A percentile compares a stretch with the other conserved stretches of the same genome.
Conservation (phyloP, 768 basidiomycete species). For the Amanita exitialis region DNA sequence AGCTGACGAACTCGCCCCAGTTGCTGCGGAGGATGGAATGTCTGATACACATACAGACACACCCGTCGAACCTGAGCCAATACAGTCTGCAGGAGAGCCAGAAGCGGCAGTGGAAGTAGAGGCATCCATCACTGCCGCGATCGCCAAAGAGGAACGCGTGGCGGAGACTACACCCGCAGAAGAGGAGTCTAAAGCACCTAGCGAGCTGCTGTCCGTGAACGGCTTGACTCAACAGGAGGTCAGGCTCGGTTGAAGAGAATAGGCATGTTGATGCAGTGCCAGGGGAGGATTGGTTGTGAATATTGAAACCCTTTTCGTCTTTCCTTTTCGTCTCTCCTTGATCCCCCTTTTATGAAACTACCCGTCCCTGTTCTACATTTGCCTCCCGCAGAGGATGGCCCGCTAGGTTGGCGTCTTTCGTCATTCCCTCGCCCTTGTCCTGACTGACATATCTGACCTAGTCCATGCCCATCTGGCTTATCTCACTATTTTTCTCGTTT, state of each 20-base stretch:
- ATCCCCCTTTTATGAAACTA: background rate
- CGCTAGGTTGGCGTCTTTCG: background rate
- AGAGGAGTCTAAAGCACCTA: constrained; percentile 1
- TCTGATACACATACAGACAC: constrained; percentile 1
- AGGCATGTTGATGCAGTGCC: background rate
- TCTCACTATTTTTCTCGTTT: background rate
- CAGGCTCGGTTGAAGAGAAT: constrained; percentile 4
- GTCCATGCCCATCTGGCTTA: background rate
- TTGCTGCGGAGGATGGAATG: background rate
- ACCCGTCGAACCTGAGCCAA: constrained; percentile 4
- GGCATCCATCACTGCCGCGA: constrained; percentile 7
- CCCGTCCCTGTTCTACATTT: background rate
- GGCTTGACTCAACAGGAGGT: background rate
- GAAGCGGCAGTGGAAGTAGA: constrained; percentile 3
- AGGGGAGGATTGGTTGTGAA: constrained; percentile 1
- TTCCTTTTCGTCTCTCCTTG: background rate
- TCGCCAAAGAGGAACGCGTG: constrained; percentile 2
- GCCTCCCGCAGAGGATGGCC: background rate
- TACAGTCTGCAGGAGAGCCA: background rate
- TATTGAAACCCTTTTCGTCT: background rate
- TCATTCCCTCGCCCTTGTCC: background rate
- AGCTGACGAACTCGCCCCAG: background rate
- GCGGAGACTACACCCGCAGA: background rate
- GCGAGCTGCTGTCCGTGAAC: background rate
- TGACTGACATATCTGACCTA: background rate